A percentile compares a stretch with the other conserved stretches of the same genome.
These are phyloP conservation scores for Paramyrothecium roridum DNA, from an alignment of 2,329 filamentous ascomycete genomes.

Conservation along the genomic window DNA sequence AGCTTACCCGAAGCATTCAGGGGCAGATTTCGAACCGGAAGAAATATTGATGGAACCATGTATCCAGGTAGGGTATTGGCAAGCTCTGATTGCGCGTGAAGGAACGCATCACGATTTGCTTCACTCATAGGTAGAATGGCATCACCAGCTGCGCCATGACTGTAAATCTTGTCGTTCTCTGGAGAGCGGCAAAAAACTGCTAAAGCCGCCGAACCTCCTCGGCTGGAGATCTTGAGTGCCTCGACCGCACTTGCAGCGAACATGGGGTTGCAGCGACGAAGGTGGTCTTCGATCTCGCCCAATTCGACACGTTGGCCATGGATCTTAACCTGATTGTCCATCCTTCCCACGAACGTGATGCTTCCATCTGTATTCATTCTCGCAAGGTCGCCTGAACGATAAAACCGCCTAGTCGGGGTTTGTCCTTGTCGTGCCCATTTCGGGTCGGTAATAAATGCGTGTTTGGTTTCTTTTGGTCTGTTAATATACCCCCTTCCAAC, in stretches of 20 bases:
- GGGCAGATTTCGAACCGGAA: constrained; percentile 2
- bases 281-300: constrained; percentile 13
- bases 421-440: constrained; percentile 4
- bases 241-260: constrained; percentile 9
- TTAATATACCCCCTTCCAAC: constrained; percentile 49
- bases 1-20: constrained; percentile 4
- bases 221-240: constrained; percentile 8
- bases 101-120: background rate
- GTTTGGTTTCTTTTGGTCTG: constrained; percentile 38
- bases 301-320: constrained; percentile 17
- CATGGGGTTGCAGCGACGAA: constrained; percentile 1
- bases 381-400: constrained; percentile 14
- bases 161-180: background rate
- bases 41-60: constrained; percentile 2
- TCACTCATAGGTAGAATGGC: background rate
- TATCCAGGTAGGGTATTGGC: background rate
- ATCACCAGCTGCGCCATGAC: background rate
- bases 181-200: constrained; percentile 8
- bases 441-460: constrained; percentile 34
- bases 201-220: constrained; percentile 11
- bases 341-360: constrained; percentile 10
- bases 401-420: constrained; percentile 10
- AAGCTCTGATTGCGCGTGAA: background rate
- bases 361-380: constrained; percentile 9
- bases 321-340: constrained; percentile 17